Evolutionary conservation across 1,139 yeast species (phyloP).

Genomic region (Saccharomycopsis hybrid): DNA sequence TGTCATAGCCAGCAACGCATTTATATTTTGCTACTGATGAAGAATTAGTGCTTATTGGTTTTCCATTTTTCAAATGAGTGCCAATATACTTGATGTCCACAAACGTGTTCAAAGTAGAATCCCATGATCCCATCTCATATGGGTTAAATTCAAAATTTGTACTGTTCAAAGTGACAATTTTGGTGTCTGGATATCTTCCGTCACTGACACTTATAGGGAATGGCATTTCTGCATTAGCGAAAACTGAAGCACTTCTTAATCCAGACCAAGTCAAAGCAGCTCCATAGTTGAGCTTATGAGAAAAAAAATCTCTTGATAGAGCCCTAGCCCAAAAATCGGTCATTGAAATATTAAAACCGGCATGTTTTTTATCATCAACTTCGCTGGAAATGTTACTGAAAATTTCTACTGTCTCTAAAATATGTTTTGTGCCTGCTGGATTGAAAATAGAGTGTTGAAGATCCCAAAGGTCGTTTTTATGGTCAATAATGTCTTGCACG

Average conservation of each 20-base stretch:
- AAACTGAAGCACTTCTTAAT: constrained; percentile 42
- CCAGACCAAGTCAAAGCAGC: constrained; percentile 63
- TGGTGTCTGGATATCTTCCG: constrained; percentile 68
- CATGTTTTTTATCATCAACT: constrained; percentile 49
- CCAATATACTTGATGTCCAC: constrained; percentile 69
- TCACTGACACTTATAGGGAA: constrained; percentile 66
- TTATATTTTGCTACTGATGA: no score
- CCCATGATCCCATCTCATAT: constrained; percentile 86
- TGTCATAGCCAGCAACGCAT: constrained; percentile 60
- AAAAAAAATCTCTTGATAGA: constrained; percentile 27
- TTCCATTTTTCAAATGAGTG: constrained; percentile 54
- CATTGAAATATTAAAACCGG: constrained; percentile 61
- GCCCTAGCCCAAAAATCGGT: constrained; percentile 83
- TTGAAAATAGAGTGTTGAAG: constrained; percentile 47
- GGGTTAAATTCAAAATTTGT: constrained; percentile 78
- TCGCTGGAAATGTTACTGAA: constrained; percentile 49
- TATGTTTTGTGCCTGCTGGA: constrained; percentile 28
- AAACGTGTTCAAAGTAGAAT: constrained; percentile 64
- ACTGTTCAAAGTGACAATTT: constrained; percentile 54
- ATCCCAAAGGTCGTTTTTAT: constrained; percentile 45
- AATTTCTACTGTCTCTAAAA: constrained; percentile 50
- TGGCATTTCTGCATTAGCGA: constrained; percentile 50
- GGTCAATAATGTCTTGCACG: constrained; percentile 42
- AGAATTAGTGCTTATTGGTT: constrained; percentile 36
- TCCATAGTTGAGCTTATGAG: constrained; percentile 41